Conservation (phyloP, 495 filamentous ascomycete genomes). For the Tetracladium setigerum region DNA sequence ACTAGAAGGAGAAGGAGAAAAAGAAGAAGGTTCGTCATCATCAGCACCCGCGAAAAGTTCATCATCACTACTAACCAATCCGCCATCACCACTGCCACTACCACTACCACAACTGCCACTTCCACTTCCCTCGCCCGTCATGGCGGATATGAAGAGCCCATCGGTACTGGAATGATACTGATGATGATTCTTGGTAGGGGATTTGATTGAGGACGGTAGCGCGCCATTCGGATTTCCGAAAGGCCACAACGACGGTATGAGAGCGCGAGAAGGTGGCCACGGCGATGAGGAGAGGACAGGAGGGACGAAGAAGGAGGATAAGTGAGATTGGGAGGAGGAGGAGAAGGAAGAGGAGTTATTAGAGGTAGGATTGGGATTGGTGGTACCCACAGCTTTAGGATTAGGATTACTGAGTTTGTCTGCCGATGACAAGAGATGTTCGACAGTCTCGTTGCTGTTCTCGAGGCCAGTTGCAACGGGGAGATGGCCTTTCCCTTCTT, state of each 20-base stretch:
- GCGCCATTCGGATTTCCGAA: conserved; percentile 8
- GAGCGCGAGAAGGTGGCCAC: too few species aligned
- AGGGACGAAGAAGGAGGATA: too few species aligned
- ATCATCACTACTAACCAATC: neutral
- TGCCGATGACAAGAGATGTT: conserved; percentile 10
- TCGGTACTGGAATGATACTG: neutral
- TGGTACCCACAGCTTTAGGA: neutral
- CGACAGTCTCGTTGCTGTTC: neutral
- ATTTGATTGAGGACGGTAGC: neutral
- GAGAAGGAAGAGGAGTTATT: neutral
- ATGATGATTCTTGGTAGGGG: too few species aligned
- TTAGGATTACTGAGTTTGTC: conserved; percentile 14
- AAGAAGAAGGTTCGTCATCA: neutral
- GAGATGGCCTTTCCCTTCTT: conserved; percentile 11
- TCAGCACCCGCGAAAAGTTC: conserved; percentile 6
- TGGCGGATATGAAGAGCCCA: neutral
- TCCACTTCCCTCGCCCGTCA: conserved; percentile 24
- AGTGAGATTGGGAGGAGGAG: too few species aligned
- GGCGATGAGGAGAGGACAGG: too few species aligned
- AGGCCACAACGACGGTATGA: conserved; percentile 18
- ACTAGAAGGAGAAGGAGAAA: too few species aligned
- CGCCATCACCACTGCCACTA: neutral
- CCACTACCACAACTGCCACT: conserved; percentile 9
- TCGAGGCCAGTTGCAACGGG: neutral
- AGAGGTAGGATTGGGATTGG: neutral